Conservation (phyloP, 2,329 filamentous ascomycete genomes). For the Clonostachys chloroleuca region DNA sequence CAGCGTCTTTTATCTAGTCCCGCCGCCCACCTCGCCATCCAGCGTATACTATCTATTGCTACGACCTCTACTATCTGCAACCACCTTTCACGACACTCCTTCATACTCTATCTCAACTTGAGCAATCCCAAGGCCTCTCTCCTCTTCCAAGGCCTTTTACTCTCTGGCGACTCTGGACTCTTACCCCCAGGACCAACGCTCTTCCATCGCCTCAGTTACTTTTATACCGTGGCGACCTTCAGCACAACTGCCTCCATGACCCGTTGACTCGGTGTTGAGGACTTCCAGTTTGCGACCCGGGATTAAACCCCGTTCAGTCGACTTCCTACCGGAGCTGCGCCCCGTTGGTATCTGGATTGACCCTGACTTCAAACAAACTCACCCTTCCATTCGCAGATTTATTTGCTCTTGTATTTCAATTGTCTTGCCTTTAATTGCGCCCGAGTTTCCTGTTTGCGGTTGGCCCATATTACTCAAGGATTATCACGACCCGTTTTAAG, state of each 20-base stretch:
- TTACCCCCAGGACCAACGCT: slow-evolving; percentile 2
- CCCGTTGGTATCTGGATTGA: neutral
- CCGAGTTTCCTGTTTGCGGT: neutral
- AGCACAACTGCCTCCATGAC: slow-evolving; percentile 25
- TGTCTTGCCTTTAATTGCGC: neutral
- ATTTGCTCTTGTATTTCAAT: neutral
- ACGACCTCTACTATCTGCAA: neutral
- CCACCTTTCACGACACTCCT: slow-evolving; percentile 29
- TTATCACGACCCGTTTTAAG: slow-evolving; percentile 23
- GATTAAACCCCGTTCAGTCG: neutral
- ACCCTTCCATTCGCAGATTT: neutral
- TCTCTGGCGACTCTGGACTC: neutral
- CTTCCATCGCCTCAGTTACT: slow-evolving; percentile 4
- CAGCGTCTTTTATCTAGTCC: too few species aligned
- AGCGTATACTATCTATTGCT: too few species aligned
- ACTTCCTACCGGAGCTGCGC: neutral
- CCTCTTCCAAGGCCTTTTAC: slow-evolving; percentile 7
- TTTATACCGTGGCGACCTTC: neutral
- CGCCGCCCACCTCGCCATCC: too few species aligned
- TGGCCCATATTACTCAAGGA: slow-evolving; percentile 10
- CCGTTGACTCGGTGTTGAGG: slow-evolving; percentile 46
- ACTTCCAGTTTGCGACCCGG: slow-evolving; percentile 5
- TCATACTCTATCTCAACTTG: slow-evolving; percentile 15
- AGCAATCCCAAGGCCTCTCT: slow-evolving; percentile 24
- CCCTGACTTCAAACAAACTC: neutral